Evolutionary conservation across 2,329 filamentous ascomycete genomes (phyloP).

Genomic region (Colletotrichum graminicola): DNA sequence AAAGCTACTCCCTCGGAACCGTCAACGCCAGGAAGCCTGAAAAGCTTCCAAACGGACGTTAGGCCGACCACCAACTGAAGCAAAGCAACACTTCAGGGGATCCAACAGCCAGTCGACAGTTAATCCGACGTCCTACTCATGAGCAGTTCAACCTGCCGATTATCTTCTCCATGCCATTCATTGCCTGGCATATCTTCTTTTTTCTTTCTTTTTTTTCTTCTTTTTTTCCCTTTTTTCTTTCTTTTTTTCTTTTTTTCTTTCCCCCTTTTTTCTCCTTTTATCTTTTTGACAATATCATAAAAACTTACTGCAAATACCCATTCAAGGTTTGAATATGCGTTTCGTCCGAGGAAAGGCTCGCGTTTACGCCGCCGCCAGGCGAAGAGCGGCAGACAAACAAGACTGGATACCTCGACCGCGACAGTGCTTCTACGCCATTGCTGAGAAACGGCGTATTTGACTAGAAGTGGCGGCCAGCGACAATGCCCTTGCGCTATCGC

Average conservation of each 20-base stretch:
- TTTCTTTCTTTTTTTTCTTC: neutral
- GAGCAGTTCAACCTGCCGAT: constrained; percentile 55
- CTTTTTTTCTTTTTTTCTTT: neutral
- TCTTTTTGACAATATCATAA: constrained; percentile 39
- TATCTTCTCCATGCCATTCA: constrained; percentile 40
- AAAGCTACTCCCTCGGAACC: constrained; percentile 53
- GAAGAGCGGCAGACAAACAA: constrained; percentile 39
- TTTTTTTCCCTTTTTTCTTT: constrained; percentile 4
- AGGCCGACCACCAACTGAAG: constrained; percentile 45
- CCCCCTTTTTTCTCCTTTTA: neutral
- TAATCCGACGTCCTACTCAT: neutral
- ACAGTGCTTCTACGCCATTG: constrained; percentile 63
- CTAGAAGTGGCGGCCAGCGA: constrained; percentile 57
- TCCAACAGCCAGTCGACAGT: constrained; percentile 48
- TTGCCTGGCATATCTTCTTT: constrained; percentile 11
- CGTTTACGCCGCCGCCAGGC: constrained; percentile 24
- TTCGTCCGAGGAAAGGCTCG: constrained; percentile 46
- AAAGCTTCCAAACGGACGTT: constrained; percentile 24
- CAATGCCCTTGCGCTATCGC: constrained; percentile 69
- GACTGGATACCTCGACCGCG: constrained; percentile 48
- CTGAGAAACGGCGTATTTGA: constrained; percentile 61
- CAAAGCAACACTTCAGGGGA: constrained; percentile 40
- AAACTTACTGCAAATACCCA: constrained; percentile 37
- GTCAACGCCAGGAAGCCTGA: constrained; percentile 45
- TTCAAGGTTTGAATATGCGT: constrained; percentile 47